A percentile compares a stretch with the other conserved stretches of the same genome.
Evolutionary conservation across 1,139 yeast species (phyloP).

Genomic region (Yamadazyma diddensiae): DNA sequence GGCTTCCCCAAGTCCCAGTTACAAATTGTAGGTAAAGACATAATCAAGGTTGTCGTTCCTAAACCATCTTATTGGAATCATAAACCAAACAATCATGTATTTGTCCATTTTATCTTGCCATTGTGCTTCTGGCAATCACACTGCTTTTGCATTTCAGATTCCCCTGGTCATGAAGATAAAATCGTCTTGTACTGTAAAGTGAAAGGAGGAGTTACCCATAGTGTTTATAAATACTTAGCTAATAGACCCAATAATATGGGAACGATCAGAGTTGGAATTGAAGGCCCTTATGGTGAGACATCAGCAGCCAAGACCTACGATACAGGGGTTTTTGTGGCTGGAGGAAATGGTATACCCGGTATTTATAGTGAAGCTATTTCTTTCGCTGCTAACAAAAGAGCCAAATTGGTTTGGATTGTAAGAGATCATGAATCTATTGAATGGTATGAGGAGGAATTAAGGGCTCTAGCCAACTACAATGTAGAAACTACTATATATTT

Average conservation of each 20-base stretch:
- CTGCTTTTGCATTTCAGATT: constrained; percentile 37
- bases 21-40: constrained; percentile 33
- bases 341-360: constrained; percentile 45
- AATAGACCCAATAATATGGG: constrained; percentile 23
- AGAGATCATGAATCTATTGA: constrained; percentile 30
- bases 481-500: constrained; percentile 30
- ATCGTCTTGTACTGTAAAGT: constrained; percentile 31
- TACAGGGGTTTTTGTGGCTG: constrained; percentile 37
- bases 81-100: constrained; percentile 52
- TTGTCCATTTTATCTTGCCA: constrained; percentile 40
- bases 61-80: constrained; percentile 41
- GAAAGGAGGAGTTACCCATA: constrained; percentile 38
- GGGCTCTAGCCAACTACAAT: constrained; percentile 20
- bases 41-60: constrained; percentile 39
- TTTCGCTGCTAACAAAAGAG: constrained; percentile 20
- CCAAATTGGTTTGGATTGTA: constrained; percentile 36
- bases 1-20: constrained; percentile 40
- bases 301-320: constrained; percentile 28
- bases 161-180: constrained; percentile 19
- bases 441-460: constrained; percentile 36
- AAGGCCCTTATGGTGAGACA: constrained; percentile 42
- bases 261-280: constrained; percentile 33
- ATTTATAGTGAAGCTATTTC: constrained; percentile 37
- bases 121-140: constrained; percentile 43
- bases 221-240: constrained; percentile 27